These are phyloP conservation scores for Ascochyta fabae DNA, from an alignment of 2,329 filamentous ascomycete genomes.

Conservation along the genomic window DNA sequence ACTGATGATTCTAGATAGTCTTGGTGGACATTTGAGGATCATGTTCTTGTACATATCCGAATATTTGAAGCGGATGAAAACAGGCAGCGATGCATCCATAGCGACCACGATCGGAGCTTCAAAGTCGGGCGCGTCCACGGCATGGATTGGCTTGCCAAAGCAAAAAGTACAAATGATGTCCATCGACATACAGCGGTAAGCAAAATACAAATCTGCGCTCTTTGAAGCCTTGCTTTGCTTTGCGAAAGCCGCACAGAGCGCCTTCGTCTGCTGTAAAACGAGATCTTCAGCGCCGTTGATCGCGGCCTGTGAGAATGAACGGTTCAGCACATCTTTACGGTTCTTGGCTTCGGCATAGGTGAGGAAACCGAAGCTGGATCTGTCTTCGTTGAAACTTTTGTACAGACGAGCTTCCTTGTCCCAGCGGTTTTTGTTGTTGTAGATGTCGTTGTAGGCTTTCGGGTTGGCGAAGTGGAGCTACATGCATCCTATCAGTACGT, in stretches of 20 bases:
- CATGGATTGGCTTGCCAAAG: slow-evolving; percentile 51
- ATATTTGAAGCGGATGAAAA: slow-evolving; percentile 51
- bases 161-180: slow-evolving; percentile 47
- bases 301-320: slow-evolving; percentile 51
- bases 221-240: slow-evolving; percentile 29
- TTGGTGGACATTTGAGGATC: slow-evolving; percentile 48
- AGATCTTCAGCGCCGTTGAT: slow-evolving; percentile 48
- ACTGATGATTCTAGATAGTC: slow-evolving; percentile 45
- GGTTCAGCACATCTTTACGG: slow-evolving; percentile 52
- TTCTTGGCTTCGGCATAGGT: slow-evolving; percentile 50
- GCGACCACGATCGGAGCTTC: slow-evolving; percentile 52
- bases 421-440: slow-evolving; percentile 51
- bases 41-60: slow-evolving; percentile 47
- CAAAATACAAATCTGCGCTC: slow-evolving; percentile 33
- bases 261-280: slow-evolving; percentile 46
- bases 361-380: slow-evolving; percentile 53
- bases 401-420: slow-evolving; percentile 53
- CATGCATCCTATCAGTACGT: slow-evolving; percentile 17
- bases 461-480: slow-evolving; percentile 55
- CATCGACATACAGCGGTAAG: slow-evolving; percentile 36
- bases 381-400: slow-evolving; percentile 50
- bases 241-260: slow-evolving; percentile 40
- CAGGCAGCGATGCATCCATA: slow-evolving; percentile 48
- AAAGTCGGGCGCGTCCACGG: slow-evolving; percentile 50
- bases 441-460: slow-evolving; percentile 53